These are phyloP conservation scores for Collybia mongolica DNA, from an alignment of 768 basidiomycete genomes.

Conservation along the genomic window DNA sequence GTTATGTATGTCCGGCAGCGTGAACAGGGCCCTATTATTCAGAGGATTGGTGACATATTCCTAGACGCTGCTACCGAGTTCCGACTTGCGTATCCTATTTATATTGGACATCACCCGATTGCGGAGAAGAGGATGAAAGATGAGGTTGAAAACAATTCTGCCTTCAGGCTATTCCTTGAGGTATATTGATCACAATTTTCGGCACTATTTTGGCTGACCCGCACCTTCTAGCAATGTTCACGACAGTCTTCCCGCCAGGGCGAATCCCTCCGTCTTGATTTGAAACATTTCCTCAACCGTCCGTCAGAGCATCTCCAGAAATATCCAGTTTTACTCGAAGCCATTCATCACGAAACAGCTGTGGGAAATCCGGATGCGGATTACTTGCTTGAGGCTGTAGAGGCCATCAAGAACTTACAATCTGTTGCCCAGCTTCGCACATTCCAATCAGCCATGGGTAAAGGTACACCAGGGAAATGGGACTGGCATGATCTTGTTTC, in stretches of 20 bases:
- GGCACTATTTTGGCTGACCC: background rate
- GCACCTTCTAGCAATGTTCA: constrained; percentile 37
- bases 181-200: constrained; percentile 31
- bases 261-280: constrained; percentile 50
- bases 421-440: constrained; percentile 80
- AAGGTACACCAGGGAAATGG: constrained; percentile 75
- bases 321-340: constrained; percentile 83
- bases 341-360: constrained; percentile 80
- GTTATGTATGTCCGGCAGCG: constrained; percentile 83
- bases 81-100: constrained; percentile 80
- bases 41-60: constrained; percentile 86
- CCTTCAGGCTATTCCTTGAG: constrained; percentile 85
- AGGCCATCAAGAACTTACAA: constrained; percentile 81
- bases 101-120: constrained; percentile 79
- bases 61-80: constrained; percentile 87
- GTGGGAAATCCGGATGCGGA: constrained; percentile 81
- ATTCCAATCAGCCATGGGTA: constrained; percentile 89
- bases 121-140: constrained; percentile 88
- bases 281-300: constrained; percentile 77
- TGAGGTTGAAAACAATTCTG: constrained; percentile 77
- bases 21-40: constrained; percentile 82
- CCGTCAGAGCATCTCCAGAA: constrained; percentile 82
- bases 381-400: constrained; percentile 80
- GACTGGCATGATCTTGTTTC: constrained; percentile 91
- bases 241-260: constrained; percentile 34